Evolutionary conservation across 148 eudicot species (phyloP), one percentile per base, ranked within the genome.

Genomic region (Persicaria maculosa): DNA sequence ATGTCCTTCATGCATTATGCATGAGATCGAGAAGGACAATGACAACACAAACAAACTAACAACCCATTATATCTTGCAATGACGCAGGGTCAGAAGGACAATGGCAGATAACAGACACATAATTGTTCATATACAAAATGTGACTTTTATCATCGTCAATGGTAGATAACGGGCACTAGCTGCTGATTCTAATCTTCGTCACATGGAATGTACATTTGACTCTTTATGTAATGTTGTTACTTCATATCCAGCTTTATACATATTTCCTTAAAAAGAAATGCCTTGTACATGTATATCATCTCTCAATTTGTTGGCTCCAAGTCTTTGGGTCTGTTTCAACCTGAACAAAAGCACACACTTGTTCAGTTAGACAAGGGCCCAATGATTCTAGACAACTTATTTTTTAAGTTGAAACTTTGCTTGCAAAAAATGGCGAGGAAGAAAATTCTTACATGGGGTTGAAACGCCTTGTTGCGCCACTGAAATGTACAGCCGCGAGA

Each of bases 401-500:
- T 55, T 55, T n/a, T 8, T 7, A 55, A 17, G 40, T 31, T 31
- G 40, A 31, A 31, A 31, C 40, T 31, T 31, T 31, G 40, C 2
- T 31, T 31, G 40, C 9, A 55, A 7, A 12, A 10, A 55, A n/a
- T 55, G 31, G 19, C 2, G 9, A 17, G 31, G 25, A 59, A 59
- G 43, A 59, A 11, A 25, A 6, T 9, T 25, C 44, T 62, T 62
- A 62, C 68, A 31, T 31, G 44, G 68, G 68, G 68, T 93, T 89
- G 93, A 76, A 91, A 86, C 40, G 72, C 77, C 79, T 93, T 91
- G 59, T 89, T 88, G 75, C 91, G 84, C 93, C 93, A 93, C 15
- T 83, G 87, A 52, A 93, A 88, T 59, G 70, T 72, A 80, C 97
- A 93, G 47, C 98, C 98, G 5, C 97, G 92, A 55, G 91, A 84